A percentile compares a stretch with the other conserved stretches of the same genome.
phyloP scores from a whole-genome alignment of 441 rosid species.

The Populus trichocarpa region DNA sequence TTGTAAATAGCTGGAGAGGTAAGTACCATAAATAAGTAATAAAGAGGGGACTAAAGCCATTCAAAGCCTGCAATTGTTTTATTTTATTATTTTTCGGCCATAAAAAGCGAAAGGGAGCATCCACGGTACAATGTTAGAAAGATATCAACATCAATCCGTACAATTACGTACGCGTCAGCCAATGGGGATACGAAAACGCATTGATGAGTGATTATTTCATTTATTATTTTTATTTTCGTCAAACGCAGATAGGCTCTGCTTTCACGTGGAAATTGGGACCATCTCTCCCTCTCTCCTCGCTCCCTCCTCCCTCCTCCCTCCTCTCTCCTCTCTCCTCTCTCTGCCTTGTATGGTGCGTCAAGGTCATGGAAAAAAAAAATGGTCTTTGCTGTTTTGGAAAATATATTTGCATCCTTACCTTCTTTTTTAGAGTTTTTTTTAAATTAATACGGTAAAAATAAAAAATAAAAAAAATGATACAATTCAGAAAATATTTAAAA shows the following conservation, averaged over 20 bases:
- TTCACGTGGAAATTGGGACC: slow-evolving; percentile 12
- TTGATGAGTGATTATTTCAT: not conserved
- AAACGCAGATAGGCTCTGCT: not conserved
- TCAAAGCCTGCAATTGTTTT: not conserved
- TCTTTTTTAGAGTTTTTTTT: too few species aligned
- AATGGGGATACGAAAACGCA: slow-evolving; percentile 55
- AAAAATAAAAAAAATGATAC: too few species aligned
- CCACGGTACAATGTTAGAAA: slow-evolving; percentile 15
- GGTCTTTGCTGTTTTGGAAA: not conserved
- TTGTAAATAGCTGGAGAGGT: not conserved
- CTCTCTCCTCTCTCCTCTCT: too few species aligned
- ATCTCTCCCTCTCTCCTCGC: too few species aligned
- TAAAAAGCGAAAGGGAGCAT: not conserved
- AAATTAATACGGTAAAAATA: too few species aligned
- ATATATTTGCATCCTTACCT: too few species aligned
- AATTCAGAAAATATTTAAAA: too few species aligned
- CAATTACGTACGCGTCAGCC: slow-evolving; percentile 37
- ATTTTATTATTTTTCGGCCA: too few species aligned
- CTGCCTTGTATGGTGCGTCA: not conserved
- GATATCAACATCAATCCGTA: slow-evolving; percentile 48
- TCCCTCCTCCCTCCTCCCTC: fast-evolving
- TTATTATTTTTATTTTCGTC: not conserved
- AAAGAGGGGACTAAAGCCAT: not conserved
- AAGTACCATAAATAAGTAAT: not conserved
- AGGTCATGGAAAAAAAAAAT: not conserved